These are phyloP conservation scores for Fraxinus latifolia DNA, from an alignment of 305 asterid genomes.

Conservation along the genomic window DNA sequence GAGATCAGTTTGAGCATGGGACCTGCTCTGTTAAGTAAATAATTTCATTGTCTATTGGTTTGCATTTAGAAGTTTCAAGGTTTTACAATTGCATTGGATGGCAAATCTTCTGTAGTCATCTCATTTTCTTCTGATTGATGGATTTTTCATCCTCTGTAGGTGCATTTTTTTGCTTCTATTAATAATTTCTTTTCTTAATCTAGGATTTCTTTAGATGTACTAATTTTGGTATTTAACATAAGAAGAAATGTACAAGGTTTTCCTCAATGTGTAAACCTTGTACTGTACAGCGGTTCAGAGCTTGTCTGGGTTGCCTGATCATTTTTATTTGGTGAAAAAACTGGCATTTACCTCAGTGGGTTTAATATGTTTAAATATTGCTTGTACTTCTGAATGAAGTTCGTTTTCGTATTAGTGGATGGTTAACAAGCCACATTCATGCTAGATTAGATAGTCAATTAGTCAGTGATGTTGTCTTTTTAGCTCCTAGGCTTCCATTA, in stretches of 20 bases:
- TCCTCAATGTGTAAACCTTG: background rate
- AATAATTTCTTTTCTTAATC: background rate
- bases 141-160: background rate
- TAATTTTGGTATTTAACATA: background rate
- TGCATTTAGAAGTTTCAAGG: background rate
- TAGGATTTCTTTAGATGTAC: background rate
- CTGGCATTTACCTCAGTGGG: background rate
- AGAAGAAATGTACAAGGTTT: background rate
- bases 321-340: background rate
- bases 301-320: background rate
- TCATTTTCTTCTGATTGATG: background rate
- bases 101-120: background rate
- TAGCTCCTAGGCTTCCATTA: background rate
- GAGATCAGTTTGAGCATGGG: background rate
- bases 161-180: background rate
- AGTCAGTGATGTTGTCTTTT: background rate
- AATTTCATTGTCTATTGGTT: background rate
- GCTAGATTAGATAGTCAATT: background rate
- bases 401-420: background rate
- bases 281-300: background rate
- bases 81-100: background rate
- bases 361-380: background rate
- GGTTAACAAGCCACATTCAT: background rate
- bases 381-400: background rate
- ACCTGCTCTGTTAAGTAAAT: background rate